These are phyloP conservation scores for Erigeron philadelphicus DNA, from an alignment of 140 eudicot genomes.

Conservation along the genomic window DNA sequence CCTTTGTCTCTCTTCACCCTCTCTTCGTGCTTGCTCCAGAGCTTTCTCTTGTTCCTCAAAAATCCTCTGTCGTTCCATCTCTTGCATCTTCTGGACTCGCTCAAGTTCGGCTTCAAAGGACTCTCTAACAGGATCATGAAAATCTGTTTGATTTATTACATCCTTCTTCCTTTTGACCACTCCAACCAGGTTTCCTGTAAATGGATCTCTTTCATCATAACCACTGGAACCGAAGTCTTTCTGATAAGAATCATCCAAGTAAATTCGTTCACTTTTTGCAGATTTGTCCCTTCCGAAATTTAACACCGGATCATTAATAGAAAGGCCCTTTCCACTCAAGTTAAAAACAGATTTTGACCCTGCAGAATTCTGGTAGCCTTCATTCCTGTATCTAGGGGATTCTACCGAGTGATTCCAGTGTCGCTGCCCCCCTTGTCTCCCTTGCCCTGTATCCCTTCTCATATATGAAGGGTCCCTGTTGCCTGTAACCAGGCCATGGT, in stretches of 20 bases:
- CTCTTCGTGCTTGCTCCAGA: constrained; percentile 71
- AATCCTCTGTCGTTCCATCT: constrained; percentile 73
- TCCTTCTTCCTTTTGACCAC: constrained; percentile 76
- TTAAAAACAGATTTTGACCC: constrained; percentile 37
- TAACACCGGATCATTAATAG: constrained; percentile 35
- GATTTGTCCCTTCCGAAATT: constrained; percentile 47
- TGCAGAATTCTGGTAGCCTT: constrained; percentile 36
- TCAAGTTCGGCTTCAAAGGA: constrained; percentile 98
- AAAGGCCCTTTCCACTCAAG: constrained; percentile 38
- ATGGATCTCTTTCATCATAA: constrained; percentile 70
- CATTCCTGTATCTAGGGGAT: constrained; percentile 42
- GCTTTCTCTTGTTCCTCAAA: constrained; percentile 88
- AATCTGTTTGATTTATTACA: constrained; percentile 42
- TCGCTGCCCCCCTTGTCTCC: constrained; percentile 41
- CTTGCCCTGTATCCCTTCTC: constrained; percentile 44
- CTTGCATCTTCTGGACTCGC: constrained; percentile 94
- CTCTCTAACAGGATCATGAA: constrained; percentile 90
- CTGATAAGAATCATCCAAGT: constrained; percentile 46
- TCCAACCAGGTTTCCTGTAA: constrained; percentile 63
- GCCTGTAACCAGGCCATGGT: constrained; percentile 30
- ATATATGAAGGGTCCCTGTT: constrained; percentile 38
- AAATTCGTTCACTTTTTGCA: constrained; percentile 49
- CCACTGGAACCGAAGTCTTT: constrained; percentile 41
- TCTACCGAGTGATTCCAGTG: constrained; percentile 47
- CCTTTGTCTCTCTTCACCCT: constrained; percentile 81